Conservation (phyloP, 1,284 basidiomycete species). For the Ustilago shanxiensis region DNA sequence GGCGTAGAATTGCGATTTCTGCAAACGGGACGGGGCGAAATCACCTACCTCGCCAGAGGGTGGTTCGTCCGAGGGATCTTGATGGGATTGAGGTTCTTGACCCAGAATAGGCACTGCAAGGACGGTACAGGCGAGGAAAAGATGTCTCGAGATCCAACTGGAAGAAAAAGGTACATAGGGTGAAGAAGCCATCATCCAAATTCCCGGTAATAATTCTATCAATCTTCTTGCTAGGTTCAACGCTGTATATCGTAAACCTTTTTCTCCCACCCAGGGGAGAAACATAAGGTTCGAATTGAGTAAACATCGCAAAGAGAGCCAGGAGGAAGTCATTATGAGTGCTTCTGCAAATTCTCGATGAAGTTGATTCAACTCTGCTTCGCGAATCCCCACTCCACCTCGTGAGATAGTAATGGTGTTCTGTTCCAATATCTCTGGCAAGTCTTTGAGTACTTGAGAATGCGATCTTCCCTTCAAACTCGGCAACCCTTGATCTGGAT, state of each 20-base stretch:
- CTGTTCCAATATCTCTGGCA: conserved; percentile 20
- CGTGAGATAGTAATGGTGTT: neutral
- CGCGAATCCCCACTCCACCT: conserved; percentile 3
- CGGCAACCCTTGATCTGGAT: conserved; percentile 7
- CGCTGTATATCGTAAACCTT: conserved; percentile 16
- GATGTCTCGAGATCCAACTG: conserved; percentile 34
- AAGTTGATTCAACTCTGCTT: conserved; percentile 14
- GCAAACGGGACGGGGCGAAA: conserved; percentile 24
- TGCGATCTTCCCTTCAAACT: conserved; percentile 1
- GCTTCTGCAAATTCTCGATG: conserved; percentile 36
- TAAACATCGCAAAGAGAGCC: conserved; percentile 23
- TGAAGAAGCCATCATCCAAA: conserved; percentile 36
- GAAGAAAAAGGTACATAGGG: conserved; percentile 30
- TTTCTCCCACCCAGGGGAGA: conserved; percentile 27
- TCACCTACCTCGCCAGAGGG: too few species aligned
- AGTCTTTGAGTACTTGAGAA: conserved; percentile 20
- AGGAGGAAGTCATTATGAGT: conserved; percentile 28
- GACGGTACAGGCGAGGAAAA: conserved; percentile 39
- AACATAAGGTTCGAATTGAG: conserved; percentile 39
- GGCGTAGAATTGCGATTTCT: conserved; percentile 12
- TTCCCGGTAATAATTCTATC: conserved; percentile 34
- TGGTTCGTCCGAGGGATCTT: too few species aligned
- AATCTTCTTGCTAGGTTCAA: conserved; percentile 36
- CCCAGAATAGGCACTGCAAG: conserved; percentile 30
- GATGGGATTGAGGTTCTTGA: conserved; percentile 10